Conservation (phyloP, 208 protist species). For the Acanthamoeba culbertsoni region DNA sequence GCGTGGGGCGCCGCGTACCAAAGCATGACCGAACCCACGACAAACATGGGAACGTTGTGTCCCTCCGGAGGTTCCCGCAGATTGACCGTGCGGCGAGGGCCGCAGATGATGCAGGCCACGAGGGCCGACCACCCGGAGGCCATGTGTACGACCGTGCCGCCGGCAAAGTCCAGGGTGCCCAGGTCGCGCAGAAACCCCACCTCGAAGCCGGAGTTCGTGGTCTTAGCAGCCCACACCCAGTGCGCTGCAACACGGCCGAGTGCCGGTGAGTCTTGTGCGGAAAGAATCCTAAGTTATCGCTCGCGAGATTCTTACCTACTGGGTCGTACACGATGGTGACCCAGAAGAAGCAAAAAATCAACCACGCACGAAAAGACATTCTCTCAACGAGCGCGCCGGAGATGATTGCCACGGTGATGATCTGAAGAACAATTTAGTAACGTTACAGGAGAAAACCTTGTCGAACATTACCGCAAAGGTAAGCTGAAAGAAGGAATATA, state of each 20-base stretch:
- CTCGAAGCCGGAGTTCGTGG: not conserved
- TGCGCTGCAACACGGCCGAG: not conserved
- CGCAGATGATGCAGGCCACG: not conserved
- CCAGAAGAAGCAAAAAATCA: conserved; percentile 46
- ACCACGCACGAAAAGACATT: not conserved
- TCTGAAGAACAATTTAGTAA: not conserved
- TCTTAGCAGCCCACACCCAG: conserved; percentile 25
- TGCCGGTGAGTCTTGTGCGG: not conserved
- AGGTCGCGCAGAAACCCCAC: conserved; percentile 40
- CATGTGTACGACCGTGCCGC: conserved; percentile 70
- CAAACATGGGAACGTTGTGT: conserved; percentile 53
- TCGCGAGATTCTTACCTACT: no score
- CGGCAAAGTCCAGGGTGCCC: conserved; percentile 67
- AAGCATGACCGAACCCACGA: not conserved
- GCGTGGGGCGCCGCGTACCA: not conserved
- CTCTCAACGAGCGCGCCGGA: conserved; percentile 35
- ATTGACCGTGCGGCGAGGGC: conserved; percentile 1
- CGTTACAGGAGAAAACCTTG: not conserved
- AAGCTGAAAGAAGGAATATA: conserved; percentile 36
- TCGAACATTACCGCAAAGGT: not conserved
- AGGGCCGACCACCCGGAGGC: conserved; percentile 52
- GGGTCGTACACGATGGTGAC: conserved; percentile 43
- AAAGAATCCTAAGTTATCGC: no score
- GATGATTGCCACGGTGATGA: conserved; percentile 36
- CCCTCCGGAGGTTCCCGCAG: not conserved